Evolutionary conservation across 495 filamentous ascomycete species (phyloP).

Genomic region (Parathielavia appendiculata): DNA sequence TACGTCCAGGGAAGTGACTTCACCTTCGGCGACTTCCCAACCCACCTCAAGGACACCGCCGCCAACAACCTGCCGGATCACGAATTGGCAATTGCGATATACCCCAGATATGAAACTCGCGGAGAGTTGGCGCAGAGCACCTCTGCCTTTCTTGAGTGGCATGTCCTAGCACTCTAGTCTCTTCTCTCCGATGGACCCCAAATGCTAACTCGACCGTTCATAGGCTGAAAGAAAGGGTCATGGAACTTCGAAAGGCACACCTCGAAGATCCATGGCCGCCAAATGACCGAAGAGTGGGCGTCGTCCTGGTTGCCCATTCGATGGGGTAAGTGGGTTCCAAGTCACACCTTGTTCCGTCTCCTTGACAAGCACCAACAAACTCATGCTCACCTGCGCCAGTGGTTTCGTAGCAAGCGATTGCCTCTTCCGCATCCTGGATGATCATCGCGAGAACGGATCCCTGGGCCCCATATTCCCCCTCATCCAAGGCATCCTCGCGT

Average conservation of each 20-base stretch:
- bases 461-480: slow-evolving; percentile 53
- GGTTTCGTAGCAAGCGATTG: slow-evolving; percentile 90
- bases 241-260: slow-evolving; percentile 72
- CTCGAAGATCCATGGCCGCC: slow-evolving; percentile 75
- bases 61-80: slow-evolving; percentile 66
- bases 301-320: slow-evolving; percentile 80
- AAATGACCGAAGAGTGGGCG: slow-evolving; percentile 76
- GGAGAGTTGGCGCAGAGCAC: slow-evolving; percentile 79
- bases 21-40: slow-evolving; percentile 75
- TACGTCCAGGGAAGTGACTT: slow-evolving; percentile 68
- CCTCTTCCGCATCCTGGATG: slow-evolving; percentile 53
- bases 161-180: slow-evolving; percentile 8
- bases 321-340: slow-evolving; percentile 59
- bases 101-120: slow-evolving; percentile 87
- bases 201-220: neutral
- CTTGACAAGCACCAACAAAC: too few relatives aligned
- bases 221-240: slow-evolving; percentile 86
- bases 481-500: slow-evolving; percentile 80
- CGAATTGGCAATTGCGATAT: slow-evolving; percentile 63
- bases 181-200: neutral
- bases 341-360: too few relatives aligned
- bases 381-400: slow-evolving; percentile 21
- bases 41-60: slow-evolving; percentile 63
- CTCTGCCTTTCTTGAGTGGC: slow-evolving; percentile 78
- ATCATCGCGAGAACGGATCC: slow-evolving; percentile 28